Conservation (phyloP, 805 yeast genomes). For the Yamadazyma kitorensis region DNA sequence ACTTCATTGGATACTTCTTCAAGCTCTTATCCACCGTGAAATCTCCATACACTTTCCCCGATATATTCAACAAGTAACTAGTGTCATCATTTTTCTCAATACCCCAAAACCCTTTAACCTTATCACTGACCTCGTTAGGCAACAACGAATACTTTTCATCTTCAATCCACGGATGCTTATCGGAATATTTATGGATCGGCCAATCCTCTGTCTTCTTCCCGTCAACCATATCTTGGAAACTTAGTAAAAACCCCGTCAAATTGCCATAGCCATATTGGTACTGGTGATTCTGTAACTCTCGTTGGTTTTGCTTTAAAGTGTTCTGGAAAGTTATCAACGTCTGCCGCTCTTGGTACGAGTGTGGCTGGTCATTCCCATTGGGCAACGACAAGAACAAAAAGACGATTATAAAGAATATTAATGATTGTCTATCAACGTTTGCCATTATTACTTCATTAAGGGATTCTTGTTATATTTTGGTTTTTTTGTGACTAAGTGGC, state of each 20-base stretch:
- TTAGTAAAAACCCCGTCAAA: constrained; percentile 66
- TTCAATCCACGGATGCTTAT: constrained; percentile 44
- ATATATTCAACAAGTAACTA: constrained; percentile 34
- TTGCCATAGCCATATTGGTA: constrained; percentile 61
- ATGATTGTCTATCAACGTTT: constrained; percentile 32
- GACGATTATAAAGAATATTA: constrained; percentile 33
- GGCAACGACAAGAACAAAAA: constrained; percentile 33
- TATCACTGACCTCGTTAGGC: constrained; percentile 53
- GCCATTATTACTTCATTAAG: too few relatives aligned
- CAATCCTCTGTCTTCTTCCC: constrained; percentile 49
- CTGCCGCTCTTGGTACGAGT: constrained; percentile 21
- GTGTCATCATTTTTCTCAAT: constrained; percentile 10
- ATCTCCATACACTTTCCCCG: constrained; percentile 34
- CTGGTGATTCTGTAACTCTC: constrained; percentile 34
- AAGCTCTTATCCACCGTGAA: constrained; percentile 15
- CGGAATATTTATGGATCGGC: constrained; percentile 50
- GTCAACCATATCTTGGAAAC: constrained; percentile 56
- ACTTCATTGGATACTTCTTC: constrained; percentile 13
- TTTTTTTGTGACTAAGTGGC: constrained; percentile 1
- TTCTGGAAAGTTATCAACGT: constrained; percentile 24
- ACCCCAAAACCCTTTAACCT: constrained; percentile 56
- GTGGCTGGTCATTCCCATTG: constrained; percentile 27
- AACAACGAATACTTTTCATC: constrained; percentile 53
- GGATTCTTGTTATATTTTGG: not conserved
- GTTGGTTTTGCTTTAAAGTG: constrained; percentile 17